A percentile compares a stretch with the other conserved stretches of the same genome.
Evolutionary conservation across 228 moss, liverwort and hornwort genomes (phyloP).

Genomic region (Sphagnum fallax): DNA sequence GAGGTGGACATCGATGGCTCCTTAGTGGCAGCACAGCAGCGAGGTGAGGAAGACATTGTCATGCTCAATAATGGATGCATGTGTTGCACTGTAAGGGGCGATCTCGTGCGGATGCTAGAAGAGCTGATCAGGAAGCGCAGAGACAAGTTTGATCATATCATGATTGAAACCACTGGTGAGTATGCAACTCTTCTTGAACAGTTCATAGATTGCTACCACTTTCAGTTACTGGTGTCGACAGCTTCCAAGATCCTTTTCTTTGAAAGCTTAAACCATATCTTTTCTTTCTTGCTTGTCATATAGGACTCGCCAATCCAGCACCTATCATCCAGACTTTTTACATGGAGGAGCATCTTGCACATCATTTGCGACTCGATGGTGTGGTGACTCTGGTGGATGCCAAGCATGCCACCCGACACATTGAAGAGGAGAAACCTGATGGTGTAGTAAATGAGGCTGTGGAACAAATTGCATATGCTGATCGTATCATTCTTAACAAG

Average conservation of each 20-base stretch:
- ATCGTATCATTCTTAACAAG: constrained; percentile 98
- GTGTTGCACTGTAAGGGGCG: constrained; percentile 96
- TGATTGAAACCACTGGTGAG: constrained; percentile 95
- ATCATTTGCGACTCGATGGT: constrained; percentile 76
- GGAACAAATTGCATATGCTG: constrained; percentile 98
- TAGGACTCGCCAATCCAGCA: constrained; percentile 96
- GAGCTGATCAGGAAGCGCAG: constrained; percentile 70
- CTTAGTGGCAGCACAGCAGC: constrained; percentile 67
- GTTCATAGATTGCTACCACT: neutral
- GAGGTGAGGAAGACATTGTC: constrained; percentile 80
- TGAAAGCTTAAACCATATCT: no score
- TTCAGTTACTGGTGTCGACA: no score
- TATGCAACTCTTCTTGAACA: neutral
- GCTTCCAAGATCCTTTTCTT: no score
- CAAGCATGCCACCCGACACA: constrained; percentile 82
- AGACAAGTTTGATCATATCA: constrained; percentile 84
- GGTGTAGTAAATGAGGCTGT: constrained; percentile 96
- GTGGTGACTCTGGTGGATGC: constrained; percentile 98
- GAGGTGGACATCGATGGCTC: constrained; percentile 94
- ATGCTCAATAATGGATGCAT: constrained; percentile 97
- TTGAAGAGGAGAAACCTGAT: constrained; percentile 95
- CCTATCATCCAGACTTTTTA: constrained; percentile 99
- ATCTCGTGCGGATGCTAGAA: constrained; percentile 90
- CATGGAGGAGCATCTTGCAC: constrained; percentile 69
- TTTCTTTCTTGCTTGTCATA: no score